Evolutionary conservation across 495 filamentous ascomycete genomes (phyloP).

Genomic region (Pyronema omphalodes): DNA sequence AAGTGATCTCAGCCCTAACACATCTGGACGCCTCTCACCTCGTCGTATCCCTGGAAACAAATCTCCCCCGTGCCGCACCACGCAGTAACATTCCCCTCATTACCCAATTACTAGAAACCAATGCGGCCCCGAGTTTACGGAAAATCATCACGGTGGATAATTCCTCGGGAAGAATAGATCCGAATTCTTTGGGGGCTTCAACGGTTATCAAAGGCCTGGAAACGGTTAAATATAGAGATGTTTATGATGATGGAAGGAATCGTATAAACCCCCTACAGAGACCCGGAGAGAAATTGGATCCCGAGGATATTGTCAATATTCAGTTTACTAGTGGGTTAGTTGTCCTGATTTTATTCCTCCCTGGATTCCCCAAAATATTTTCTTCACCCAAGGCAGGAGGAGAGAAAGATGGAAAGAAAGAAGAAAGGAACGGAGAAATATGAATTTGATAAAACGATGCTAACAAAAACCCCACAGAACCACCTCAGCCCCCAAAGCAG

Average conservation of each 20-base stretch:
- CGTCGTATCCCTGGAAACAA: slow-evolving; percentile 70
- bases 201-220: slow-evolving; percentile 26
- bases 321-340: slow-evolving; percentile 68
- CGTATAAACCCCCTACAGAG: slow-evolving; percentile 1
- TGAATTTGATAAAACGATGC: neutral
- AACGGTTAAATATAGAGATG: slow-evolving; percentile 37
- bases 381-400: too few relatives aligned
- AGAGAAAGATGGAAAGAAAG: too few relatives aligned
- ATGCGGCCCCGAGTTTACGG: slow-evolving; percentile 45
- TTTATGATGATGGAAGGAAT: slow-evolving; percentile 31
- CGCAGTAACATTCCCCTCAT: slow-evolving; percentile 60
- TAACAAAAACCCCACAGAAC: neutral
- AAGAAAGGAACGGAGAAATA: too few relatives aligned
- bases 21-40: slow-evolving; percentile 62
- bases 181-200: neutral
- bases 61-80: slow-evolving; percentile 61
- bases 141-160: slow-evolving; percentile 70
- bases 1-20: slow-evolving; percentile 57
- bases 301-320: slow-evolving; percentile 72
- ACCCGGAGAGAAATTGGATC: slow-evolving; percentile 30
- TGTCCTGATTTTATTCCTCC: neutral
- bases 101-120: slow-evolving; percentile 34
- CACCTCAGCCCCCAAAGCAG: slow-evolving; percentile 57
- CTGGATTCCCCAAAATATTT: too few relatives aligned
- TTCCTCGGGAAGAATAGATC: slow-evolving; percentile 40